These are phyloP conservation scores for Sonneratia caseolaris DNA, from an alignment of 345 rosid species.

Conservation along the genomic window DNA sequence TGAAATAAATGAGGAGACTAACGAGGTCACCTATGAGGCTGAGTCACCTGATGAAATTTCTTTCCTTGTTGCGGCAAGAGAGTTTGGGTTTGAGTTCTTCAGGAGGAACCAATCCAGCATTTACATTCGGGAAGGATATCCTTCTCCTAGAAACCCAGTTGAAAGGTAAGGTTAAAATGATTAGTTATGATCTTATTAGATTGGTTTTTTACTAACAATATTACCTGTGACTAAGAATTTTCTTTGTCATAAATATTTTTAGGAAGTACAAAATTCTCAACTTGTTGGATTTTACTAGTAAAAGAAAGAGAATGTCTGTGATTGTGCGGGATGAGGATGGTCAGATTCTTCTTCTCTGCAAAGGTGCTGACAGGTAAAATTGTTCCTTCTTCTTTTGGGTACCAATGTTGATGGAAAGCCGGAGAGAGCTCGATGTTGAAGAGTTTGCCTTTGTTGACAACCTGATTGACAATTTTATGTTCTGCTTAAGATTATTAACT, in stretches of 20 bases:
- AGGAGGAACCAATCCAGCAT: conserved; percentile 90
- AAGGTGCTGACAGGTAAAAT: conserved; percentile 98
- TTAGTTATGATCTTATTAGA: background rate
- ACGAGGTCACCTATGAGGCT: conserved; percentile 68
- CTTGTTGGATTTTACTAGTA: conserved; percentile 92
- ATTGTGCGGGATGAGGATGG: conserved; percentile 79
- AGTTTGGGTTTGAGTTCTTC: conserved; percentile 90
- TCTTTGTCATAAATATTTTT: conserved; percentile 16
- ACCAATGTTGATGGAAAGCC: background rate
- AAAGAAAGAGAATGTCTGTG: conserved; percentile 96
- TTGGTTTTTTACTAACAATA: background rate
- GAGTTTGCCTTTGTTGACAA: background rate
- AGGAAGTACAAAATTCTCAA: conserved; percentile 92
- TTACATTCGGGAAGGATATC: conserved; percentile 52
- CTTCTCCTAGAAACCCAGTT: conserved; percentile 35
- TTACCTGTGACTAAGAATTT: background rate
- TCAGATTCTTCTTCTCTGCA: conserved; percentile 87
- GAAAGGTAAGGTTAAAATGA: conserved; percentile 52
- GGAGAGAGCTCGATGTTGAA: background rate
- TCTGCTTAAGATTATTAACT: background rate
- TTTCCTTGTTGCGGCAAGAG: conserved; percentile 93
- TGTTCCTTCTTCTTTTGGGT: background rate
- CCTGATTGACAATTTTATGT: background rate
- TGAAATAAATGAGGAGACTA: conserved; percentile 71
- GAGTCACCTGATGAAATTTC: conserved; percentile 99